These are phyloP conservation scores for Nannochloropsis granulata DNA, from an alignment of 108 stramenopile species.

Conservation along the genomic window DNA sequence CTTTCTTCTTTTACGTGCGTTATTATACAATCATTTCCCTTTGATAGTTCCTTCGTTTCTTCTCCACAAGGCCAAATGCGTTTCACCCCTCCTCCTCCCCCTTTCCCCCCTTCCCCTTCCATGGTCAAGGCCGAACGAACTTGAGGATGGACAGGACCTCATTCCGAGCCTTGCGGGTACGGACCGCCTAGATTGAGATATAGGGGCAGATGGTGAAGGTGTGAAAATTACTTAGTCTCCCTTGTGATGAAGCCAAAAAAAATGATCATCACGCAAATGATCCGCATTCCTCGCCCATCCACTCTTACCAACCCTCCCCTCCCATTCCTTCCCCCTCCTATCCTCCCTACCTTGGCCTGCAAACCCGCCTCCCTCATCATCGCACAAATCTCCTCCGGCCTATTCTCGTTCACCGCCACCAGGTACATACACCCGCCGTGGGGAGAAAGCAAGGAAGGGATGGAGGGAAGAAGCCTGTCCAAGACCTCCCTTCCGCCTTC, in stretches of 20 bases:
- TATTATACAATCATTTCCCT: too few relatives aligned
- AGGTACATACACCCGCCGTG: background rate
- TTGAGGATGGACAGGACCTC: background rate
- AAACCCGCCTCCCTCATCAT: background rate
- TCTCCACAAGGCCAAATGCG: too few relatives aligned
- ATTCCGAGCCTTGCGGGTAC: background rate
- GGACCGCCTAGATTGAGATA: background rate
- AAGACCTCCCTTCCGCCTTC: constrained; percentile 41
- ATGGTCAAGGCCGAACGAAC: background rate
- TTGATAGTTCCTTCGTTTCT: too few relatives aligned
- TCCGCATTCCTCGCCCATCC: too few relatives aligned
- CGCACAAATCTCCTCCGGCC: background rate
- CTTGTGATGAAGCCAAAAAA: background rate
- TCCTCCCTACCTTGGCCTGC: background rate
- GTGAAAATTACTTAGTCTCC: background rate
- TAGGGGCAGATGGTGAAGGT: background rate
- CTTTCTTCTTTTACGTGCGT: too few relatives aligned
- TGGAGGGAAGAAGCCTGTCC: background rate
- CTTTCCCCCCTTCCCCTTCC: too few relatives aligned
- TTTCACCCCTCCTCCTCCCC: too few relatives aligned
- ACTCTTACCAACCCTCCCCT: background rate
- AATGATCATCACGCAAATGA: background rate
- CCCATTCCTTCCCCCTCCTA: background rate
- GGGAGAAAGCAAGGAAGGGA: background rate
- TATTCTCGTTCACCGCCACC: background rate